Base-by-base conservation (phyloP, 352 stramenopile species). In the Pythium folliculosum region DNA sequence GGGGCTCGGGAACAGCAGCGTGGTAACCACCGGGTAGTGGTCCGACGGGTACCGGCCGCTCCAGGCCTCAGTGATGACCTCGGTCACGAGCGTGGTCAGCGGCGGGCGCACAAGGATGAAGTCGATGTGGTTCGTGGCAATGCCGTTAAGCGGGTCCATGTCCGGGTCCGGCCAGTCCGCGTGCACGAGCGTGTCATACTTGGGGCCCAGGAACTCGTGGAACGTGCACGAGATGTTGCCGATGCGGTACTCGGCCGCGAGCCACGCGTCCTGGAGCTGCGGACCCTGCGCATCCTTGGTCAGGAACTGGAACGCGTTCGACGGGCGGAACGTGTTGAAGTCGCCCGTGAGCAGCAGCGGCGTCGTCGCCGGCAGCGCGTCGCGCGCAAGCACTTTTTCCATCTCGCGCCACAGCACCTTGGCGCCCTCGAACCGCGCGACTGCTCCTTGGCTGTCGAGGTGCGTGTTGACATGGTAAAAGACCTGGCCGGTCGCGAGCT, bases 241-340 rank as follows among this genome's bases (percentile, higher is more conserved):
- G 62, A 93, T 88, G 45, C 86, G 73, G 52, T 80, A 74, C 17
- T 77, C 64, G 9, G 84, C 77, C 57, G 84, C 77, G 1, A 72
- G 72, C 88, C 88, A 95, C 7, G 88, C 74, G 71, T 95, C 88
- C 51, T 73, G 70, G 10, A 95, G 69, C 60, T 78, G 63, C 8
- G 87, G 83, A 6, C 87, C 85, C 27, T 69, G 71, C 13, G 77
- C 56, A 51, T 86, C 75, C 9, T 49, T 76, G 30, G 87, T 95
- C 52, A 92, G 85, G 71, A 84, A 95, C 72, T 75, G 76, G 72
- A 94, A 95, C 21, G 77, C 90, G 25, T 72, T 81, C 5, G 82
- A 91, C 65, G 90, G 75, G n/a, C 87, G 87, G 59, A 92, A 94
- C 63, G 84, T 93, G 61, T 95, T 95, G 65, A 95, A 95, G 60